Evolutionary conservation across 805 yeast genomes (phyloP).

Genomic region (Ogataea polymorpha): DNA sequence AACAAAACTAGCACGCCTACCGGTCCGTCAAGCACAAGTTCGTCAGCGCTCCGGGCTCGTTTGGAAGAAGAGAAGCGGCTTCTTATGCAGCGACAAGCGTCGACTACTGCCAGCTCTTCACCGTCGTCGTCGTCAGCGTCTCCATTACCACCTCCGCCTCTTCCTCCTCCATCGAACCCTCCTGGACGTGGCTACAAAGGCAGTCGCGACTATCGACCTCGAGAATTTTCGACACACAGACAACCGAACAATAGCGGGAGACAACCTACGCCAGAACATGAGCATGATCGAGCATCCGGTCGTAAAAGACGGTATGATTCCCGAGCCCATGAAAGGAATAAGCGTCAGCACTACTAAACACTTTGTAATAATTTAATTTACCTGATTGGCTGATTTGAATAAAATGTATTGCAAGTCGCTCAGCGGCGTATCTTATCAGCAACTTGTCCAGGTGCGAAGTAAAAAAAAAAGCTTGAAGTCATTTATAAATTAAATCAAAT

Average conservation of each 20-base stretch:
- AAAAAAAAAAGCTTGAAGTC: slow-evolving; percentile 2
- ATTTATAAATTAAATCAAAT: neutral
- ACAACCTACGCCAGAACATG: slow-evolving; percentile 5
- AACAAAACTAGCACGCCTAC: neutral
- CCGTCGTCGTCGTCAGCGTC: slow-evolving; percentile 8
- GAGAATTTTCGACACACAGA: slow-evolving; percentile 9
- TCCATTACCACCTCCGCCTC: slow-evolving; percentile 19
- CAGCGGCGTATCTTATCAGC: slow-evolving; percentile 16
- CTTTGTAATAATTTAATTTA: neutral
- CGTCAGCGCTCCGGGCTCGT: slow-evolving; percentile 12
- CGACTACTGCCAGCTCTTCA: neutral
- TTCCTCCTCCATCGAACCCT: slow-evolving; percentile 14
- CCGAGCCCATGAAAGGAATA: slow-evolving; percentile 10
- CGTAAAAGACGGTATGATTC: slow-evolving; percentile 15
- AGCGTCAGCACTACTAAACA: slow-evolving; percentile 16
- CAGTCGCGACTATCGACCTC: slow-evolving; percentile 10
- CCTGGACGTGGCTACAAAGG: slow-evolving; percentile 4
- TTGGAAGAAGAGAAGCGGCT: slow-evolving; percentile 17
- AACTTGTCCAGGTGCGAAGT: slow-evolving; percentile 7
- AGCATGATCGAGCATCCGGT: slow-evolving; percentile 4
- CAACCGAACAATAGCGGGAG: slow-evolving; percentile 3
- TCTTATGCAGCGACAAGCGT: slow-evolving; percentile 11
- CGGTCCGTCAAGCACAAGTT: neutral
- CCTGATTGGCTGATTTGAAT: slow-evolving; percentile 7
- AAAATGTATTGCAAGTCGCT: slow-evolving; percentile 1